Percentiles rank a stretch among this genome's conserved stretches.
Evolutionary conservation across 106 monocot genomes (phyloP).

Genomic region (Platanthera guangdongensis): DNA sequence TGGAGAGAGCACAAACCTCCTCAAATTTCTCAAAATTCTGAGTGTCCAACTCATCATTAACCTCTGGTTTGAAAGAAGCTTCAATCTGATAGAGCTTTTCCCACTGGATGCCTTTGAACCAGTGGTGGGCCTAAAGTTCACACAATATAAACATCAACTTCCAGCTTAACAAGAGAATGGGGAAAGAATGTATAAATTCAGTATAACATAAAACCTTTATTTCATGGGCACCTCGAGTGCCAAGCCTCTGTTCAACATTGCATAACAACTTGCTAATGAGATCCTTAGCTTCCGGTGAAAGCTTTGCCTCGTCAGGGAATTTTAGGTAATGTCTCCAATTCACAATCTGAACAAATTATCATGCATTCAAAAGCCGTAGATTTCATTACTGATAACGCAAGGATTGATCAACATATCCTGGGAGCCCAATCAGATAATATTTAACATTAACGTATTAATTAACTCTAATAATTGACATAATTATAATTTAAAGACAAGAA

Average conservation of each 20-base stretch:
- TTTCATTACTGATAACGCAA: neutral
- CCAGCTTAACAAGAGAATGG: neutral
- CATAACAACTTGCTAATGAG: slow-evolving; percentile 82
- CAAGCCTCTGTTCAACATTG: slow-evolving; percentile 93
- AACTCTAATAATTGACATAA: too few species aligned
- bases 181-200: neutral
- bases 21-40: slow-evolving; percentile 99
- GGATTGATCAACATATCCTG: neutral
- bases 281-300: slow-evolving; percentile 93
- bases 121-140: slow-evolving; percentile 64
- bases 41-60: slow-evolving; percentile 82
- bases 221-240: slow-evolving; percentile 87
- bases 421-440: too few species aligned
- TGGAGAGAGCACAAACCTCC: slow-evolving; percentile 37
- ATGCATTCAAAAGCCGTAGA: neutral
- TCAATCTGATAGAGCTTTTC: slow-evolving; percentile 83
- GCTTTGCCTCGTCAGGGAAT: slow-evolving; percentile 95
- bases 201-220: slow-evolving; percentile 61
- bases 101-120: slow-evolving; percentile 83
- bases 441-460: too few species aligned
- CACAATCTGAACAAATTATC: slow-evolving; percentile 56
- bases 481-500: too few species aligned
- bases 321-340: slow-evolving; percentile 96
- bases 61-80: slow-evolving; percentile 94
- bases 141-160: neutral